Base-by-base conservation (phyloP, 2,329 filamentous ascomycete species). In the Pseudogymnoascus pannorum region DNA sequence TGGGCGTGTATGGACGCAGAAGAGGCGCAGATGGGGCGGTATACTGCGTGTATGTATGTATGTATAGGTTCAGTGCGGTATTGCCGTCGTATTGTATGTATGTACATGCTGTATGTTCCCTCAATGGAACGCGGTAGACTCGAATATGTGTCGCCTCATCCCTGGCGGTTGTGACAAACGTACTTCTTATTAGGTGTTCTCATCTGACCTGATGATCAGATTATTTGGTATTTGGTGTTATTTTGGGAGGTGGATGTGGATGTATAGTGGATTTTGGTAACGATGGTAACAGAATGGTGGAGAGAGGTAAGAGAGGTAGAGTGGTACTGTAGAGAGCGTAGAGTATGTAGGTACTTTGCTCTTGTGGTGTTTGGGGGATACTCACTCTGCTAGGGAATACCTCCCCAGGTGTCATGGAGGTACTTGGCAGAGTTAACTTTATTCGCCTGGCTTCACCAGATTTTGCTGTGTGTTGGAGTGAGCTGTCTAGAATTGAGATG, bases 201-300 rank as follows among this genome's bases (percentile, higher is more conserved):
- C 42, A 51, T 51, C 42, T 51, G 42, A 51, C 42, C 42, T 51
- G 42, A 29, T 48, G 42, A 48, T 48, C 42, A 48, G 22, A 48
- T n/a, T 26, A 8, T 48, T 48, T 24, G 20, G 31, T 33, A 33
- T 11, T 33, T 33, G 22, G 20, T 24, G 4, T 42, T 42, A 14
- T 48, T 26, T 48, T 6, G 20, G 6, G 20, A 4, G 22, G 6
- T 24, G 20, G n/a, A n/a, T n/a, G n/a, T n/a, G n/a, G n/a, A n/a
- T n/a, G n/a, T n/a, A n/a, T n/a, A 48, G 26, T 29, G 26, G 26
- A n/a, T n/a, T 48, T 26, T 48, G 42, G 42, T 48, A 48, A 48
- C 20, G 42, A 48, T 26, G 42, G 42, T 7, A 48, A 48, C 42
- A 48, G 42, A 26, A 24, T 44, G 11, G 40, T 4, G 7, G 26